A percentile compares a stretch with the other conserved stretches of the same genome.
Evolutionary conservation across 2,329 filamentous ascomycete genomes (phyloP).

Genomic region (Penicillium polonicum): DNA sequence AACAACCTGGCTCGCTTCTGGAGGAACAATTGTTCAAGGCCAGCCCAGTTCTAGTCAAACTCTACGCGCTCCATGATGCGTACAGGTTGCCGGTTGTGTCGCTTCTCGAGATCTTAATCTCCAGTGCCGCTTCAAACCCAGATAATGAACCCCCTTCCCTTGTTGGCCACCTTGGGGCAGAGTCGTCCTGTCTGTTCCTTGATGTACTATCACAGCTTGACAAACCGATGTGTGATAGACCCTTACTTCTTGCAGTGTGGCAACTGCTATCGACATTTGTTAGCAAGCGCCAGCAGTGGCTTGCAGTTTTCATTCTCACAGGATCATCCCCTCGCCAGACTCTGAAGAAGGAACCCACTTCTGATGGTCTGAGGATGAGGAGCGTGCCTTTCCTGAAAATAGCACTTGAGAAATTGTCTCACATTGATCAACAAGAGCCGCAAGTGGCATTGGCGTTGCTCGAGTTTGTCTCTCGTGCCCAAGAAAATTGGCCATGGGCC

Average conservation of each 20-base stretch:
- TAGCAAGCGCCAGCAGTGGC: constrained; percentile 89
- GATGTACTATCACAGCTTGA: constrained; percentile 74
- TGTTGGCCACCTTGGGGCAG: constrained; percentile 81
- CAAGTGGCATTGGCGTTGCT: constrained; percentile 71
- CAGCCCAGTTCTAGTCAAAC: constrained; percentile 70
- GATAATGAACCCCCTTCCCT: constrained; percentile 83
- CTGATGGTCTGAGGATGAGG: constrained; percentile 51
- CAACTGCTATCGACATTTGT: constrained; percentile 81
- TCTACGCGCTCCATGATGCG: constrained; percentile 68
- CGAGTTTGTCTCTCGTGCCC: constrained; percentile 81
- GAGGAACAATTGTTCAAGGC: constrained; percentile 80
- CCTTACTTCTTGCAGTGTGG: constrained; percentile 72
- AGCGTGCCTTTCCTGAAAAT: constrained; percentile 69
- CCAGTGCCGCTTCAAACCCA: constrained; percentile 61
- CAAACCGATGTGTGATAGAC: constrained; percentile 66
- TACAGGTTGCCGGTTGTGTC: constrained; percentile 66
- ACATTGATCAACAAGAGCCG: constrained; percentile 63
- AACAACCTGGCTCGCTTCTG: constrained; percentile 63
- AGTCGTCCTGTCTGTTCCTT: constrained; percentile 80
- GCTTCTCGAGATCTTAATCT: constrained; percentile 71
- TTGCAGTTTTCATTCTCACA: constrained; percentile 88
- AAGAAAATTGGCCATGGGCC: constrained; percentile 95
- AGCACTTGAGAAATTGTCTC: constrained; percentile 68
- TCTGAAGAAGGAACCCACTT: constrained; percentile 52
- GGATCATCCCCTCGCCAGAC: constrained; percentile 79